Evolutionary conservation across 768 basidiomycete species (phyloP), one percentile per base, ranked within the genome.

Genomic region (Hericium erinaceus): DNA sequence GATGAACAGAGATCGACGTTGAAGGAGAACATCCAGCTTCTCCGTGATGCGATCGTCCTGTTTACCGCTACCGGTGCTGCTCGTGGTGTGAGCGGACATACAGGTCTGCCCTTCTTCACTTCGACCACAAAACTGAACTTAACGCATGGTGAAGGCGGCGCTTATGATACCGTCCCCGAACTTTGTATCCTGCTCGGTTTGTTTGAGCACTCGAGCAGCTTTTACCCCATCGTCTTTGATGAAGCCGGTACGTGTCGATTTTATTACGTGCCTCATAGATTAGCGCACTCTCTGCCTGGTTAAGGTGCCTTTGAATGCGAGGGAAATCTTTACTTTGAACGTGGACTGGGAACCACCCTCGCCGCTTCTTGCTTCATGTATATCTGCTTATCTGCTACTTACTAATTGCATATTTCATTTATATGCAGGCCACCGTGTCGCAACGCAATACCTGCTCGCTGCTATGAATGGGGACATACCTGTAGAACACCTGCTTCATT

Each of bases 51-150:
- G 7, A 89, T 94, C 61, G 83, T 94, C 24, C 73, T 89, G 49
- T 94, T 93, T 72, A 94, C 92, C 0, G 85, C 91, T 5, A 86
- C 88, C 8, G 92, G 89, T 55, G 83, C 88, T 52, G 92, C 92
- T 3, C 78, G 92, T 46, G 92, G 92, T 52, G 87, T 91, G 46
- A 88, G 87, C 63, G 92, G 92, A 38, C 92, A 93, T 70, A 92
- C 88, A 64, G 87, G 86, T 84, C 55, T 48, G 46, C 7, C 16
- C 24, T n/a, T 13, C 18, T 39, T n/a, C 16, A 46, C n/a, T 46
- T n/a, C 44, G 2, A 46, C 20, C 44, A 33, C 33, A 8, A 6
- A 33, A 33, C 7, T 7, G 33, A 33, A 33, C 9, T 8, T 33
- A 33, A 33, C 33, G 7, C 33, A 33, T 10, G 41, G 1, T 18